Conservation (phyloP, 257 asterid species). For the Plantago ovata region DNA sequence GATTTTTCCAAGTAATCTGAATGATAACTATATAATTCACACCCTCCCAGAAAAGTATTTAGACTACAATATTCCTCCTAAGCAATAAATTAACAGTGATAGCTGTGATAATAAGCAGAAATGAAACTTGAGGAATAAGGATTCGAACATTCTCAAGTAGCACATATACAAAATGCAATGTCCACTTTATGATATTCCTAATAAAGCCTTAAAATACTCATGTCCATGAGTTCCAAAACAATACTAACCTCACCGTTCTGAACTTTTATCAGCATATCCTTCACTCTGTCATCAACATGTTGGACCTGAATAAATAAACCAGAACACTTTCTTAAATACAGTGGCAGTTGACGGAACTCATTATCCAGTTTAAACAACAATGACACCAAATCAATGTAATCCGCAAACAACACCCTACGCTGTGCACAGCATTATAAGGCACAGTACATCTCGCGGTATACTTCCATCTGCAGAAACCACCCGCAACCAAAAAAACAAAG, state of each 20-base stretch:
- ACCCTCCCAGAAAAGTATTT: neutral
- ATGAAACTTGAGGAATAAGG: conserved; percentile 16
- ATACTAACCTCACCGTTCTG: conserved; percentile 68
- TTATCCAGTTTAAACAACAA: neutral
- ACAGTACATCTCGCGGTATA: neutral
- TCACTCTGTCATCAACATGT: conserved; percentile 70
- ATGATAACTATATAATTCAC: neutral
- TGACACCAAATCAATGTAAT: neutral
- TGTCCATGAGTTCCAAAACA: conserved; percentile 9
- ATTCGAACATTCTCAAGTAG: neutral
- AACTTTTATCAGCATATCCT: conserved; percentile 51
- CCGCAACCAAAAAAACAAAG: too few species aligned
- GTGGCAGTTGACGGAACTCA: neutral
- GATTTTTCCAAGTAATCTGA: too few species aligned
- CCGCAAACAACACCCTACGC: neutral
- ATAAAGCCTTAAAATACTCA: neutral
- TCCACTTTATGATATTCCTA: neutral
- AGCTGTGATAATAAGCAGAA: neutral
- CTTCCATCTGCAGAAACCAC: neutral
- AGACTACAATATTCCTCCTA: neutral
- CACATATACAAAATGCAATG: neutral
- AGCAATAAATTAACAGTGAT: neutral
- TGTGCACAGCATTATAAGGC: conserved; percentile 2
- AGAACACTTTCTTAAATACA: neutral
- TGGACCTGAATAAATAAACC: conserved; percentile 44